Base-by-base conservation (phyloP, 768 basidiomycete species). In the Thelephora aurantiotincta region DNA sequence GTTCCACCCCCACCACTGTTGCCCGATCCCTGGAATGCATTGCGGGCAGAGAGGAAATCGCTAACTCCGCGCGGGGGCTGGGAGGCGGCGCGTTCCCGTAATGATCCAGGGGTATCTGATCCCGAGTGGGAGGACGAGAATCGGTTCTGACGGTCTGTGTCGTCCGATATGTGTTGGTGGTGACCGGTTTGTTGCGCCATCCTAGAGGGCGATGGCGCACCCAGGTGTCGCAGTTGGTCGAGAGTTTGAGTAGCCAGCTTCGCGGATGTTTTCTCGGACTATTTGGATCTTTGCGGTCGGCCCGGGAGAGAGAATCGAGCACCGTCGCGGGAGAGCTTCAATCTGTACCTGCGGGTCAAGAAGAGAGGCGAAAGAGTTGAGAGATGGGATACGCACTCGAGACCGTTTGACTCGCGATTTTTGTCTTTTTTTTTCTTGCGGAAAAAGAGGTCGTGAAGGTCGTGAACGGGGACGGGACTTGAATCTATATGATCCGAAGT, bases 31-130 rank as follows among this genome's bases (percentile, higher is more conserved):
- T 71, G 42, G 74, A 68, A 16, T 75, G 75, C 45, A 75, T 64
- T 54, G 69, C 65, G 51, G 71, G 67, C 36, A 68, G 71, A n/a
- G 69, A 64, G 6, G 76, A 68, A 6, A 77, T 77, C 18, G 70
- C 65, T 45, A 70, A 72, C 48, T 52, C 57, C 54, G 51, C 72
- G 72, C 2, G 81, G 80, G 6, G 82, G 82, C 57, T 85, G 82
- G 59, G 77, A 80, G 1, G 80, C 73, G 37, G 82, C 81, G 50
- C 82, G 68, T 63, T 82, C 78, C 49, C 77, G 71, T 45, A 69
- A 65, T 49, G 71, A 67, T 34, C 68, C 66, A 37, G 60, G 55
- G 47, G 61, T 60, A 46, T 73, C 71, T 45, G 70, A 67, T 36
- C 63, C 60, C 16, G 38, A 18, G 43, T 63, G 59, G 36, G 64